These are phyloP conservation scores for Candida vaughaniae DNA, from an alignment of 805 yeast genomes.

Conservation along the genomic window DNA sequence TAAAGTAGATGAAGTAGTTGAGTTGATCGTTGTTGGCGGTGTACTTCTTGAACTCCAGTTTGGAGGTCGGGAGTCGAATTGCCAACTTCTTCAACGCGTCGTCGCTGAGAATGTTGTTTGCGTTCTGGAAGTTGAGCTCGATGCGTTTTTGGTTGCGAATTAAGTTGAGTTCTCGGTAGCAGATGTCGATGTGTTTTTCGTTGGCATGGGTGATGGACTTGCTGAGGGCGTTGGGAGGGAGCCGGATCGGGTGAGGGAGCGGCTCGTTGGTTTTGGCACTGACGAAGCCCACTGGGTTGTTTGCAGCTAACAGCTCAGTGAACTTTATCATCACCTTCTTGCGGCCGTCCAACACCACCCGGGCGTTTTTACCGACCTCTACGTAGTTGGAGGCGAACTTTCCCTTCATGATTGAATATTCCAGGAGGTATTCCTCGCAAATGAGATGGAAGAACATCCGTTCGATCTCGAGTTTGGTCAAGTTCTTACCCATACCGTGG, in stretches of 20 bases:
- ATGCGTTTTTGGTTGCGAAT: conserved; percentile 44
- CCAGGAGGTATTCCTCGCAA: conserved; percentile 62
- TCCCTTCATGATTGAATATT: conserved; percentile 67
- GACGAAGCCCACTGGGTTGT: conserved; percentile 3
- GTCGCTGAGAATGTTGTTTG: conserved; percentile 26
- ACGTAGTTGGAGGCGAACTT: conserved; percentile 84
- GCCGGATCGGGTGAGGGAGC: conserved; percentile 19
- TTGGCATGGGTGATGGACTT: conserved; percentile 17
- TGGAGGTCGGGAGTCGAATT: conserved; percentile 48
- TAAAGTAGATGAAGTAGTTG: conserved; percentile 39
- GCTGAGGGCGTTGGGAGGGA: conserved; percentile 19
- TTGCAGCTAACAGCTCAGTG: conserved; percentile 22
- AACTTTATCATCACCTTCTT: conserved; percentile 54
- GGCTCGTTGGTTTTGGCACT: conserved; percentile 14
- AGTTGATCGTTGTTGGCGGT: conserved; percentile 32
- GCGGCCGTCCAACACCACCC: conserved; percentile 42
- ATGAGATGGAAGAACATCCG: conserved; percentile 79
- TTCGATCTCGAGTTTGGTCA: conserved; percentile 71
- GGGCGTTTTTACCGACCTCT: conserved; percentile 57
- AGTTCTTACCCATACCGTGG: conserved; percentile 68
- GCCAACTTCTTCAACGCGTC: conserved; percentile 55
- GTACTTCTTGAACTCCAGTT: conserved; percentile 43
- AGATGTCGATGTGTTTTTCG: conserved; percentile 24
- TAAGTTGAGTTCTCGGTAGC: conserved; percentile 37
- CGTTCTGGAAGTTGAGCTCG: conserved; percentile 30